Evolutionary conservation across 192 early-diverging fungal genomes (phyloP), one percentile per base, ranked within the genome.

Genomic region (Thoreauomyces humboldtii): DNA sequence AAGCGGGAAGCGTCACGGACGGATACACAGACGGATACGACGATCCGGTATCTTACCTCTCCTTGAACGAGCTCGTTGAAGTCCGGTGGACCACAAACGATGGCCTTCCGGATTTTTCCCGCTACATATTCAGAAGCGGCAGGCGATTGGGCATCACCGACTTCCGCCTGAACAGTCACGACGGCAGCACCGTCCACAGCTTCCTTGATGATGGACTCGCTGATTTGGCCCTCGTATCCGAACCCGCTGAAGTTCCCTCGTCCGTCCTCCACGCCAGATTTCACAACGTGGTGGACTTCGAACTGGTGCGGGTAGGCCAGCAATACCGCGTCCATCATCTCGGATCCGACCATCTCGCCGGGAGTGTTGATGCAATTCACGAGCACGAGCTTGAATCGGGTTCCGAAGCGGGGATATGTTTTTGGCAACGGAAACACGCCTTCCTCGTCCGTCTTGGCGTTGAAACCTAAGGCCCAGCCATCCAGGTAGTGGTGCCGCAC

Each of bases 381-480:
- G 28, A 71, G 57, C n/a, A 59, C 56, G 56, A 71, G 41, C 28
- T 58, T 54, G 21, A 33, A 2, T 11, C 21, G 17, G 2, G 54
- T 37, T 7, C 55, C 55, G 55, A 32, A 46, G 2, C 51, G 64
- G 17, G 64, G 54, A 2, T 25, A 2, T 3, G 74, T 69, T 19
- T 24, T 27, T 9, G 71, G 47, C 4, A 77, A 29, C 7, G 75
- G 75, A 36, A 74, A 75, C 22, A 77, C 66, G 31, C 75, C 75
- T 27, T 63, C 64, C 19, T 59, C 28, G 25, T 35, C 29, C 14
- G 75, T 77, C 6, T 36, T 65, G 48, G 44, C 19, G 57, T 77
- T 77, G 1, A 28, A 6, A 17, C 55, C 70, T 14, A 51, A 28
- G 15, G 37, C 42, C 75, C 75, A 77, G 37, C 75, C 75, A 48